Conservation (phyloP, 2,329 filamentous ascomycete genomes). For the Rhexocercosporidium sp. region DNA sequence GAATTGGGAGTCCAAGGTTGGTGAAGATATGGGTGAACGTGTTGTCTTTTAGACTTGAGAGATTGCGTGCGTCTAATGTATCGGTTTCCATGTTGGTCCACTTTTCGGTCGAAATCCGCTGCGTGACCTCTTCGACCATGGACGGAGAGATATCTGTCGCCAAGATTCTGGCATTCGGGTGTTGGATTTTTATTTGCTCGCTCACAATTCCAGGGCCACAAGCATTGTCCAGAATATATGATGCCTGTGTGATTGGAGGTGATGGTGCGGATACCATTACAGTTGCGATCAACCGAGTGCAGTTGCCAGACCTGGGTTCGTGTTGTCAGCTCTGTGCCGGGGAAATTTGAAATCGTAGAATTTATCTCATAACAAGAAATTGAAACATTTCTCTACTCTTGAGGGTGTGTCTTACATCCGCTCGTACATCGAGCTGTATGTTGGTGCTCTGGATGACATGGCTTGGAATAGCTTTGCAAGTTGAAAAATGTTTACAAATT, state of each 20-base stretch:
- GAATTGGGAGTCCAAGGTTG: constrained; percentile 20
- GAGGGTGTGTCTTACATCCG: not conserved
- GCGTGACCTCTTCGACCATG: constrained; percentile 60
- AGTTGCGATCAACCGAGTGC: constrained; percentile 12
- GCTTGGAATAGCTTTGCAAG: not conserved
- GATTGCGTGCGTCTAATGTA: constrained; percentile 66
- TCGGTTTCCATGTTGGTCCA: constrained; percentile 79
- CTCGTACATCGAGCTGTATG: constrained; percentile 1
- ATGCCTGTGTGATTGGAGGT: constrained; percentile 17
- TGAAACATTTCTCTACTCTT: not conserved
- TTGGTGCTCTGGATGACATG: not conserved
- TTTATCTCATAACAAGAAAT: too few relatives aligned
- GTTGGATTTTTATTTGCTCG: constrained; percentile 81
- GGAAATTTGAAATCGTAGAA: not conserved
- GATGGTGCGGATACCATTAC: constrained; percentile 7
- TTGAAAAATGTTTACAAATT: not conserved
- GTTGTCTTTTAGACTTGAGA: constrained; percentile 83
- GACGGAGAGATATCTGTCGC: constrained; percentile 92
- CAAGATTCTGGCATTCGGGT: constrained; percentile 79
- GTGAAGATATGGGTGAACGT: constrained; percentile 76
- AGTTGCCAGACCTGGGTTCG: constrained; percentile 19
- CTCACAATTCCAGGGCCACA: constrained; percentile 84
- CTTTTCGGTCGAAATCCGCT: constrained; percentile 55
- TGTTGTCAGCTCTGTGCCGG: constrained; percentile 8
- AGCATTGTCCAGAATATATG: constrained; percentile 25